Percentiles rank a stretch among this genome's conserved stretches.
These are phyloP conservation scores for Lachancea sp. DNA, from an alignment of 805 yeast species.

Conservation along the genomic window DNA sequence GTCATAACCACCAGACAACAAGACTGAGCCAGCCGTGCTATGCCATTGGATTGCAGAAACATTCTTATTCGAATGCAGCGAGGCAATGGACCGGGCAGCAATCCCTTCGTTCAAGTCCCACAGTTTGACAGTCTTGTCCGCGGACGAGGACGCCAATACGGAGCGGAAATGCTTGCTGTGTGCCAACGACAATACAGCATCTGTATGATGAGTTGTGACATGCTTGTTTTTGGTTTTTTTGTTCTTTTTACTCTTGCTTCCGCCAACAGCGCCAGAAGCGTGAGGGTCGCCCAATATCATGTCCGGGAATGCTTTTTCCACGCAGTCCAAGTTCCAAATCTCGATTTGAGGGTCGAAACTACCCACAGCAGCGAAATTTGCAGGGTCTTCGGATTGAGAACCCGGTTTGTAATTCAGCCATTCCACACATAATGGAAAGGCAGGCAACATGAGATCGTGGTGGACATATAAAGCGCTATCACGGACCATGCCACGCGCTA, in stretches of 20 bases:
- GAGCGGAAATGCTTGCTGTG: constrained; percentile 78
- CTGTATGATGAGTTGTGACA: constrained; percentile 76
- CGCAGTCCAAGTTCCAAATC: constrained; percentile 88
- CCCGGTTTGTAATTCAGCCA: constrained; percentile 80
- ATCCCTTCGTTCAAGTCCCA: constrained; percentile 81
- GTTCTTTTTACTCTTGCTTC: constrained; percentile 44
- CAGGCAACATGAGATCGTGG: constrained; percentile 94
- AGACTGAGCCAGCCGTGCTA: constrained; percentile 52
- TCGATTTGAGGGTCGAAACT: constrained; percentile 97
- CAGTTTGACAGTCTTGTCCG: constrained; percentile 87
- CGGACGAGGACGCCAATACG: constrained; percentile 88
- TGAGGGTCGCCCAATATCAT: constrained; percentile 78
- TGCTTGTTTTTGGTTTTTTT: constrained; percentile 44
- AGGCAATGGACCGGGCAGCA: constrained; percentile 68
- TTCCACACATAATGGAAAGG: constrained; percentile 94
- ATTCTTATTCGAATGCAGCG: constrained; percentile 67
- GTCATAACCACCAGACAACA: constrained; percentile 92
- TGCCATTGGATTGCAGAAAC: constrained; percentile 91
- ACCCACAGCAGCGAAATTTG: constrained; percentile 94
- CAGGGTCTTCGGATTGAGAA: constrained; percentile 45
- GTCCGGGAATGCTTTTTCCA: constrained; percentile 94
- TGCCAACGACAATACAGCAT: constrained; percentile 82
- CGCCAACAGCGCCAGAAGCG: constrained; percentile 32
- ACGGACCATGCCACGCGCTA: constrained; percentile 63
- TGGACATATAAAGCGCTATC: constrained; percentile 82